Evolutionary conservation across 192 early-diverging fungal species (phyloP).

Genomic region (Cladochytrium replicatum): DNA sequence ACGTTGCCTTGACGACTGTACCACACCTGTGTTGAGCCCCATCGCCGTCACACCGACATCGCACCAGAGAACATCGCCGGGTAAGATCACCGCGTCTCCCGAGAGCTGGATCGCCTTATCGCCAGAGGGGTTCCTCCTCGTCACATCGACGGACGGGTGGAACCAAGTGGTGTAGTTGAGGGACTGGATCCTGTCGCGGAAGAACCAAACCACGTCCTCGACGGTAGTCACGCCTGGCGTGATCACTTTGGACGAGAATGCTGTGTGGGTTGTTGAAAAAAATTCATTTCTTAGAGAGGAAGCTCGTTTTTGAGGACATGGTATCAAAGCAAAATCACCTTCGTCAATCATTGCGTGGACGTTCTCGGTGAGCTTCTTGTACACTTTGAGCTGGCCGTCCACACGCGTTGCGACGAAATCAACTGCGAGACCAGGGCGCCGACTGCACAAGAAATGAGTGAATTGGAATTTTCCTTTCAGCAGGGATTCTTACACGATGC

Average conservation of each 20-base stretch:
- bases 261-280: no score
- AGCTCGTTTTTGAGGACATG: no score
- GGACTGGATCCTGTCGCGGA: slow-evolving; percentile 10
- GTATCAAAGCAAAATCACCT: slow-evolving; percentile 1
- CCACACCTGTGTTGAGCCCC: neutral
- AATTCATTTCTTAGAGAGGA: no score
- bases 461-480: no score
- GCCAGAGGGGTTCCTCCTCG: neutral
- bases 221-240: slow-evolving; percentile 7
- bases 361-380: slow-evolving; percentile 1
- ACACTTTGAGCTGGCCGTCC: slow-evolving; percentile 1
- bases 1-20: slow-evolving; percentile 11
- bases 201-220: slow-evolving; percentile 9
- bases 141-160: slow-evolving; percentile 7
- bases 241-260: no score
- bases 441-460: slow-evolving; percentile 6
- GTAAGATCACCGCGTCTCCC: slow-evolving; percentile 1
- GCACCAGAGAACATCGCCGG: slow-evolving; percentile 12
- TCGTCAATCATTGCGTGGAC: slow-evolving; percentile 10
- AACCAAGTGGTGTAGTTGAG: slow-evolving; percentile 14
- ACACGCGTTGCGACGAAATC: slow-evolving; percentile 10
- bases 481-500: no score
- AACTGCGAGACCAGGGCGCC: slow-evolving; percentile 5
- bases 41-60: neutral
- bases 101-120: neutral